phyloP scores from a whole-genome alignment of 495 filamentous ascomycete species.

The Neurospora tetraspora region DNA sequence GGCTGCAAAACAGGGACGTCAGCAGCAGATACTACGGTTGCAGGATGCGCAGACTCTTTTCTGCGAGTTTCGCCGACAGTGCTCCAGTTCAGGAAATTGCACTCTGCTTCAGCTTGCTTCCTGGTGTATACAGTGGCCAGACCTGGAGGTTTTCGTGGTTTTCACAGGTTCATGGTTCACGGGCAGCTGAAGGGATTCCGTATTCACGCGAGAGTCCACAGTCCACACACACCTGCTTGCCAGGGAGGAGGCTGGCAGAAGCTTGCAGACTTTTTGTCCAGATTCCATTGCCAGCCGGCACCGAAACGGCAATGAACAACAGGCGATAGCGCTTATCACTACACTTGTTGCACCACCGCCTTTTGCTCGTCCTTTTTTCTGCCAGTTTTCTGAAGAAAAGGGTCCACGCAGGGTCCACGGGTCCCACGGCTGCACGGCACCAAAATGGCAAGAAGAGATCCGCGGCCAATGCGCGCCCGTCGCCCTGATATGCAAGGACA shows the following conservation, averaged over 20 bases:
- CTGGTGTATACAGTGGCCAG: neutral
- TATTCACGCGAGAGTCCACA: neutral
- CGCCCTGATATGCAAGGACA: neutral
- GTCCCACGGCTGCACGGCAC: neutral
- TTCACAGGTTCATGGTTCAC: neutral
- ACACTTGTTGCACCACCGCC: neutral
- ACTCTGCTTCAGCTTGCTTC: neutral
- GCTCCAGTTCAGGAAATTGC: neutral
- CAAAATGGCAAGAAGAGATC: neutral
- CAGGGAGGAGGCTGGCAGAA: neutral
- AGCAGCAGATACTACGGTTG: neutral
- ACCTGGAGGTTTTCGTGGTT: neutral
- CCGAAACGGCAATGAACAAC: neutral
- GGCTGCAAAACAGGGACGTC: neutral
- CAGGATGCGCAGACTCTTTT: neutral
- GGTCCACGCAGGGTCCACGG: neutral
- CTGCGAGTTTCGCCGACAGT: neutral
- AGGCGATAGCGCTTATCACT: neutral
- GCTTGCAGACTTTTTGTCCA: neutral
- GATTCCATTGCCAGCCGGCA: neutral
- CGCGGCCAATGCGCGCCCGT: neutral
- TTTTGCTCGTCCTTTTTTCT: neutral
- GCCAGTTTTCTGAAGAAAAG: neutral
- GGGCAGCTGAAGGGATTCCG: neutral
- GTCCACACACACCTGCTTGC: neutral